A percentile compares a stretch with the other conserved stretches of the same genome.
phyloP scores from a whole-genome alignment of 1,284 basidiomycete genomes.

The Trametes hirsuta region DNA sequence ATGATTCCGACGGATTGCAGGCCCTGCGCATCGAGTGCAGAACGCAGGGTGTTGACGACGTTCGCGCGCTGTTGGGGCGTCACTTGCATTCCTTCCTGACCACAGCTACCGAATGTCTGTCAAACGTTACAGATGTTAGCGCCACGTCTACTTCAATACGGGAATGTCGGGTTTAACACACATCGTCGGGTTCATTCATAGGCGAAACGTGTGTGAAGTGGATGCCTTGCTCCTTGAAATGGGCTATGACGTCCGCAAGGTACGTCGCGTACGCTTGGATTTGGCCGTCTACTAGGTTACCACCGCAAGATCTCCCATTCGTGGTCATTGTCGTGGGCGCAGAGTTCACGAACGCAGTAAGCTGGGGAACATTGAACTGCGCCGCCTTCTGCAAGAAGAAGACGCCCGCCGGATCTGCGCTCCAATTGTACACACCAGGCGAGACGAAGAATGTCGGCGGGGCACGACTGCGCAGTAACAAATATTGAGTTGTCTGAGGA shows the following conservation, averaged over 20 bases:
- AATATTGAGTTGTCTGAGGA: neutral
- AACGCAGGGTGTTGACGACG: constrained; percentile 29
- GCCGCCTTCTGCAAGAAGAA: constrained; percentile 42
- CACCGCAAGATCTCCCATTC: constrained; percentile 31
- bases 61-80: constrained; percentile 32
- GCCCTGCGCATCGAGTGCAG: constrained; percentile 21
- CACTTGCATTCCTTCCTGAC: constrained; percentile 38
- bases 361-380: constrained; percentile 25
- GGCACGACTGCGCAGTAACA: constrained; percentile 31
- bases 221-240: constrained; percentile 31
- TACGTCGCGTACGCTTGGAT: constrained; percentile 33
- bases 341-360: constrained; percentile 35
- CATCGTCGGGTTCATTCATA: constrained; percentile 29
- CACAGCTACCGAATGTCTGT: constrained; percentile 23
- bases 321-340: constrained; percentile 33
- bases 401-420: constrained; percentile 42
- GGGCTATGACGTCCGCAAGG: constrained; percentile 31
- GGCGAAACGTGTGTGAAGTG: constrained; percentile 33
- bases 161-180: neutral
- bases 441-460: constrained; percentile 46
- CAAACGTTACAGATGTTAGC: neutral
- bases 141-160: neutral
- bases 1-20: constrained; percentile 26
- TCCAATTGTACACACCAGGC: constrained; percentile 43
- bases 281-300: constrained; percentile 27